Percentiles rank a stretch among this genome's conserved stretches.
These are phyloP conservation scores for Zasmidium citrigriseum DNA, from an alignment of 2,329 filamentous ascomycete genomes.

Conservation along the genomic window DNA sequence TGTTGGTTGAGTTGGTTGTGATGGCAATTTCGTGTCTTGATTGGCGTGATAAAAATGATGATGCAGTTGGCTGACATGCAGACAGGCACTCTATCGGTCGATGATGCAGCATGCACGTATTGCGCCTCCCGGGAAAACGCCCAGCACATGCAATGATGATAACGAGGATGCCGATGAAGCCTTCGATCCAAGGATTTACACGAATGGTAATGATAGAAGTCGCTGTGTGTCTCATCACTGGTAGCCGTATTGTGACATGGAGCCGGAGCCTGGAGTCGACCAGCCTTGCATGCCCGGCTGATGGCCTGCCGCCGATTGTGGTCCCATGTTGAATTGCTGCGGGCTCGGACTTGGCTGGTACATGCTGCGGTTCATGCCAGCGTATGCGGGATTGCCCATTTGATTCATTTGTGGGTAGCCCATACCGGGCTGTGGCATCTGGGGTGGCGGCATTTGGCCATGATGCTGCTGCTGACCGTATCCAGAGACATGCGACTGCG, in stretches of 20 bases:
- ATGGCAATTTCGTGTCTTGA: too few relatives aligned
- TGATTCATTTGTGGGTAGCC: constrained; percentile 49
- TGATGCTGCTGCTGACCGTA: constrained; percentile 51
- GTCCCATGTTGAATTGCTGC: constrained; percentile 40
- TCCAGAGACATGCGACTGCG: constrained; percentile 48
- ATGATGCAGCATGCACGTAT: neutral
- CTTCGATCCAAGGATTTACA: neutral
- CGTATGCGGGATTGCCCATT: constrained; percentile 46
- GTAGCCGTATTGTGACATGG: constrained; percentile 39
- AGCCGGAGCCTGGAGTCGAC: constrained; percentile 44
- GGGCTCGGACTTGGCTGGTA: constrained; percentile 51
- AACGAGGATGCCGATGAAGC: neutral
- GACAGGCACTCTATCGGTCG: neutral
- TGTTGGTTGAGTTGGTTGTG: neutral
- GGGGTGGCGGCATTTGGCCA: constrained; percentile 52
- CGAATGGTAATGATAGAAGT: neutral
- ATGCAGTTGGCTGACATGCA: neutral
- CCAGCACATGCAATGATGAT: neutral
- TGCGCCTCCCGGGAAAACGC: neutral
- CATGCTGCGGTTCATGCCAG: constrained; percentile 49
- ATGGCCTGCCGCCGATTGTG: constrained; percentile 41
- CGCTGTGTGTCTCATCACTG: constrained; percentile 15
- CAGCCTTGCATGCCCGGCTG: constrained; percentile 56
- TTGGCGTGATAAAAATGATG: neutral
- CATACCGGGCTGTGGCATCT: constrained; percentile 46